Evolutionary conservation across 768 basidiomycete genomes (phyloP), one percentile per base, ranked within the genome.

Genomic region (Cystofilobasidium capitatum): DNA sequence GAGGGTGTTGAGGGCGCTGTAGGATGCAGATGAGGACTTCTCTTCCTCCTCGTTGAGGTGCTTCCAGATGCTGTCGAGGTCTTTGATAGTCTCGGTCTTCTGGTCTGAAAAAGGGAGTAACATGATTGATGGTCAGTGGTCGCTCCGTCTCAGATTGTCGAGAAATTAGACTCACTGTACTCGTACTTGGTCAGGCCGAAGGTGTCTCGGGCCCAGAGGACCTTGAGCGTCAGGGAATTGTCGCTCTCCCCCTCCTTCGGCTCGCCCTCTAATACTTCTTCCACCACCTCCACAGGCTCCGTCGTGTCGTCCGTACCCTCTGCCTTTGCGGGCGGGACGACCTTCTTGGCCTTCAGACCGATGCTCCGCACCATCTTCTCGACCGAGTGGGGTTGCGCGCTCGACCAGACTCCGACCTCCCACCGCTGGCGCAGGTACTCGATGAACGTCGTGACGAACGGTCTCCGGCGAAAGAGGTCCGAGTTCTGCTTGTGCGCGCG

Each of bases 331-430:
- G 31, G 39, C 24, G 24, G 37, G 3, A n/a, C 20, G 14, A 2
- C 40, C 36, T 54, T 24, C 64, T 29, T 54, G 37, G 17, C 55
- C 39, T 29, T 33, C 40, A 69, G 44, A 10, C 55, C 62, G 20
- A 64, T 33, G 26, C 40, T 58, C 62, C 36, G 13, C 3, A 64
- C 42, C 68, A 69, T 69, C 58, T 49, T 63, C 10, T 51, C 47
- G 22, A 69, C 68, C n/a, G 58, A 64, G 44, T 58, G 57, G 4
- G 54, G 54, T 73, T 89, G 88, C 5, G 89, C 89, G 2, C 86
- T 88, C 73, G 86, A 88, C 89, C 89, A 92, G 5, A 92, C 82
- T 87, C 91, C 91, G 5, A 86, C 85, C 35, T 69, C 63, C 58
- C 57, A 64, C 13, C 44, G 55, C 58, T 42, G 31, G 26, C 47